These are phyloP conservation scores for Blastocystis sp. DNA, from an alignment of 352 stramenopile genomes.

Conservation along the genomic window DNA sequence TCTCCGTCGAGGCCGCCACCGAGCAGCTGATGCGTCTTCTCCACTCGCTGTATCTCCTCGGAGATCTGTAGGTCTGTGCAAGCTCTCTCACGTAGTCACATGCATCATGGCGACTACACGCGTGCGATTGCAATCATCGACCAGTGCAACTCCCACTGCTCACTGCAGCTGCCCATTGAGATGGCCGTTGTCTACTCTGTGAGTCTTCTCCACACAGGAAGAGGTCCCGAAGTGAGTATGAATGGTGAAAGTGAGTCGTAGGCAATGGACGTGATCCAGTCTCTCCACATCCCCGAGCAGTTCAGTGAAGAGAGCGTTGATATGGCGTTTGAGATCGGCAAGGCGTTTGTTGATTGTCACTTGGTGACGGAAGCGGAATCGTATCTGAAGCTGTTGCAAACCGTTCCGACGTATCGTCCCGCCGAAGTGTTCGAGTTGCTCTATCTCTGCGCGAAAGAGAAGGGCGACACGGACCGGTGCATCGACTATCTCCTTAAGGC, in stretches of 20 bases:
- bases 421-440: background rate
- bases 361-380: background rate
- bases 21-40: background rate
- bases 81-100: background rate
- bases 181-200: conserved; percentile 44
- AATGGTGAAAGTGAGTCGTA: background rate
- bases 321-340: background rate
- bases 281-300: conserved; percentile 4
- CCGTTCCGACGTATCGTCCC: background rate
- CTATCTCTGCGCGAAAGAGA: background rate
- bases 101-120: background rate
- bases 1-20: background rate
- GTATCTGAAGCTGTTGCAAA: background rate
- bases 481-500: conserved; percentile 30
- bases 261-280: conserved; percentile 29
- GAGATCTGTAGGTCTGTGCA: background rate
- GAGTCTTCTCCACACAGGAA: conserved; percentile 12
- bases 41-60: background rate
- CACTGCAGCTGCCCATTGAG: background rate
- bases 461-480: background rate
- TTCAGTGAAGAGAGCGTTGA: background rate
- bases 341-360: conserved; percentile 15
- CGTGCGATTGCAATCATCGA: conserved; percentile 15
- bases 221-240: background rate
- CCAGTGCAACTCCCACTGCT: conserved; percentile 3